phyloP scores from a whole-genome alignment of 106 monocot species.

The Vanilla planifolia region DNA sequence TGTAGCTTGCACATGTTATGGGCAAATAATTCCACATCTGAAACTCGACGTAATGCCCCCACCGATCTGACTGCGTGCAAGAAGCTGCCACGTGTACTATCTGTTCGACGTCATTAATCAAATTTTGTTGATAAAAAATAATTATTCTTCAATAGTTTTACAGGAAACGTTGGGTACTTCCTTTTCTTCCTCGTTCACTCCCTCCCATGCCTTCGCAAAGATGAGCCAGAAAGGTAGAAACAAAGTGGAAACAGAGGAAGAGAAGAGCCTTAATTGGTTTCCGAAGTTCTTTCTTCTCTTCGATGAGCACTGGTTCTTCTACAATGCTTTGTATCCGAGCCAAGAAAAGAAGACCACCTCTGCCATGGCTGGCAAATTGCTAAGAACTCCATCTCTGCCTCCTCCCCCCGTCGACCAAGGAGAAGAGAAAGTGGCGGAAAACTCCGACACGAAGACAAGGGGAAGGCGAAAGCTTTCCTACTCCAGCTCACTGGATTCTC shows the following conservation, averaged over 20 bases:
- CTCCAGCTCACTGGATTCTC: conserved; percentile 26
- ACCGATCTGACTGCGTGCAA: too few relatives aligned
- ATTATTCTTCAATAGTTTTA: too few relatives aligned
- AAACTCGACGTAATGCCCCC: too few relatives aligned
- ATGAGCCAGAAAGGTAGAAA: too few relatives aligned
- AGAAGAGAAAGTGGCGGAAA: not conserved
- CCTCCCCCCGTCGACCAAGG: conserved; percentile 1
- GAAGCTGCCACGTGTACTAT: too few relatives aligned
- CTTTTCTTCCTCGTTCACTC: too few relatives aligned
- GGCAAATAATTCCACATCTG: too few relatives aligned
- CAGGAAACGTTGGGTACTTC: too few relatives aligned
- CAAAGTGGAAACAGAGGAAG: not conserved
- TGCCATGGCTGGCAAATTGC: not conserved
- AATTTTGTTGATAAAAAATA: too few relatives aligned
- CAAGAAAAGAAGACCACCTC: not conserved
- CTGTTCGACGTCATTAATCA: too few relatives aligned
- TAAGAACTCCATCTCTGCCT: conserved; percentile 23
- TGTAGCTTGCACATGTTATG: too few relatives aligned
- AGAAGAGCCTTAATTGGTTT: not conserved
- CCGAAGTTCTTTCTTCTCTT: conserved; percentile 22
- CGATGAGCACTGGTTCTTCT: conserved; percentile 68
- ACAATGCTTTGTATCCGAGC: conserved; percentile 16
- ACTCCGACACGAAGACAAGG: not conserved
- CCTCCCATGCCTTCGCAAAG: too few relatives aligned
- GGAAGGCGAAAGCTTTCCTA: conserved; percentile 14